phyloP scores from a whole-genome alignment of 2,329 filamentous ascomycete genomes.

The Venturiaceae sp. region DNA sequence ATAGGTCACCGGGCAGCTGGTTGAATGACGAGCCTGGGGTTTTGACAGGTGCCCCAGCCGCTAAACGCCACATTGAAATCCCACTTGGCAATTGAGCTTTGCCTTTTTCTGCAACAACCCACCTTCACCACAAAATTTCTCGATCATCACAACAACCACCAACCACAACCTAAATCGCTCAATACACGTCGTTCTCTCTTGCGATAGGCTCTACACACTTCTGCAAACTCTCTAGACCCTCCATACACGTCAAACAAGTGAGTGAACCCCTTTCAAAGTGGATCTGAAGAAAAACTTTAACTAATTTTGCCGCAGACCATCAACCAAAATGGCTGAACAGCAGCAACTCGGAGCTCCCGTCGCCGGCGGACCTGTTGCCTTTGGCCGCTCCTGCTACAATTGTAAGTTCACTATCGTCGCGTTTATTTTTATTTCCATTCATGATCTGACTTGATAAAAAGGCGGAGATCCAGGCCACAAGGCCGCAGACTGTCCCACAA shows the following conservation, averaged over 20 bases:
- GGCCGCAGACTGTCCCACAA: conserved; percentile 40
- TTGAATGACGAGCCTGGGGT: not conserved
- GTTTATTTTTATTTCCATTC: not conserved
- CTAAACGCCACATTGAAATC: not conserved
- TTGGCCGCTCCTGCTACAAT: conserved; percentile 1
- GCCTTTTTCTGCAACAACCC: not conserved
- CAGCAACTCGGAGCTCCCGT: not conserved
- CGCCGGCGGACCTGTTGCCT: not conserved
- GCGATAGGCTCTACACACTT: not conserved
- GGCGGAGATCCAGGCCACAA: conserved; percentile 40
- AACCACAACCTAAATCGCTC: not conserved
- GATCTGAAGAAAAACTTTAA: not conserved
- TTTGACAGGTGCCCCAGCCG: not conserved
- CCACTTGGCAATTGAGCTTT: not conserved
- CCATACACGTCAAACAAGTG: not conserved
- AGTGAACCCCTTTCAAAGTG: not conserved
- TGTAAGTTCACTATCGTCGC: not conserved
- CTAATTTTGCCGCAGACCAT: not conserved
- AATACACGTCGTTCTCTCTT: no score
- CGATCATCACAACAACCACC: not conserved
- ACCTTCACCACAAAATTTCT: conserved; percentile 1
- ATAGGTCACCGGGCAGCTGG: not conserved
- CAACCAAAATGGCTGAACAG: not conserved
- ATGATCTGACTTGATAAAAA: conserved; percentile 13
- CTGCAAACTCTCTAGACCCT: not conserved